Percentiles rank a stretch among this genome's conserved stretches.
Conservation (phyloP, 345 rosid genomes). For the Laguncularia racemosa region DNA sequence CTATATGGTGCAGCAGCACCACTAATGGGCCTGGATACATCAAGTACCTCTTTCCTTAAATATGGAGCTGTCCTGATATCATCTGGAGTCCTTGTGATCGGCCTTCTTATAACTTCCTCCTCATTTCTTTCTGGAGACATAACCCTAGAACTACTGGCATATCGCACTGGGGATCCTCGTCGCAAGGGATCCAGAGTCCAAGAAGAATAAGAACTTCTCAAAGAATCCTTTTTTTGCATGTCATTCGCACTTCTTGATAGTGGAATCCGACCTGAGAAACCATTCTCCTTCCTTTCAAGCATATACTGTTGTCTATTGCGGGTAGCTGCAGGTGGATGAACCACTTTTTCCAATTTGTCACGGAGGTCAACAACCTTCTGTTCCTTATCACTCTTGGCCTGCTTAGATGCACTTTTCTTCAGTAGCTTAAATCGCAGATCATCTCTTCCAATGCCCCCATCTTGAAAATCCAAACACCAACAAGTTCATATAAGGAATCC, state of each 20-base stretch:
- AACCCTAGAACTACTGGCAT: slow-evolving; percentile 47
- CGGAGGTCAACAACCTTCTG: slow-evolving; percentile 59
- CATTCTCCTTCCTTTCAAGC: slow-evolving; percentile 40
- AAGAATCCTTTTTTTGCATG: slow-evolving; percentile 36
- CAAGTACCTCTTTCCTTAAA: slow-evolving; percentile 45
- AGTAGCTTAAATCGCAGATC: slow-evolving; percentile 82
- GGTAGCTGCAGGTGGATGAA: slow-evolving; percentile 28
- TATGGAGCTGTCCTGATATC: slow-evolving; percentile 51
- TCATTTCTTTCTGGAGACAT: slow-evolving; percentile 47
- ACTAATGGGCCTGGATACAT: slow-evolving; percentile 41
- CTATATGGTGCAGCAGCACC: slow-evolving; percentile 26
- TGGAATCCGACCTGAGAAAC: slow-evolving; percentile 35
- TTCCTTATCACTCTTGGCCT: slow-evolving; percentile 37
- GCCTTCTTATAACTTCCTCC: slow-evolving; percentile 44
- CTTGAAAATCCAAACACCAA: slow-evolving; percentile 27
- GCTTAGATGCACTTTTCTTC: slow-evolving; percentile 52
- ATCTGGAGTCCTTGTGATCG: slow-evolving; percentile 41
- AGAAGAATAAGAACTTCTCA: slow-evolving; percentile 49
- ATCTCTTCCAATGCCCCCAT: slow-evolving; percentile 46
- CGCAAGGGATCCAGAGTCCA: slow-evolving; percentile 67
- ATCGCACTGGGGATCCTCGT: slow-evolving; percentile 63
- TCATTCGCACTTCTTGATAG: slow-evolving; percentile 42
- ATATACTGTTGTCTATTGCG: slow-evolving; percentile 28
- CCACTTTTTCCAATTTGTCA: slow-evolving; percentile 55
- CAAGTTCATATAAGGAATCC: slow-evolving; percentile 14